A percentile compares a stretch with the other conserved stretches of the same genome.
Conservation (phyloP, 108 stramenopile genomes). For the Bacterosira constricta region DNA sequence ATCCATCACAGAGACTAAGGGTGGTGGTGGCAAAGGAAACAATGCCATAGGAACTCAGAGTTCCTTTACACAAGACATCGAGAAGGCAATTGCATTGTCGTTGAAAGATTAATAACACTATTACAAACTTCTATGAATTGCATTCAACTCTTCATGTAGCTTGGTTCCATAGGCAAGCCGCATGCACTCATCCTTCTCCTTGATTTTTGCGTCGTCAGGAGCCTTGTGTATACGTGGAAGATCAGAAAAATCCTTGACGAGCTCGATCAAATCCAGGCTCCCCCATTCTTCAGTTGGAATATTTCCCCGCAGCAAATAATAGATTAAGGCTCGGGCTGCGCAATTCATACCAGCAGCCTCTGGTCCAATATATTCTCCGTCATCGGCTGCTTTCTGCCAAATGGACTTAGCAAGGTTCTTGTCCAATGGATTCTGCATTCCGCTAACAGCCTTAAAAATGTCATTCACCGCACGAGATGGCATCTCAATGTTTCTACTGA, state of each 20-base stretch:
- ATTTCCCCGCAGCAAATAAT: constrained; percentile 2
- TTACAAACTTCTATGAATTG: neutral
- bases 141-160: neutral
- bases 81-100: constrained; percentile 45
- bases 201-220: neutral
- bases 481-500: neutral
- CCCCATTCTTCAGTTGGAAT: constrained; percentile 1
- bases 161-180: neutral
- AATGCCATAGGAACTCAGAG: constrained; percentile 1
- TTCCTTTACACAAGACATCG: constrained; percentile 29
- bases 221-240: neutral
- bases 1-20: constrained; percentile 7
- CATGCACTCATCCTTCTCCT: constrained; percentile 5
- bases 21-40: neutral
- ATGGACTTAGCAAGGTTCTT: neutral
- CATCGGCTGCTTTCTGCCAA: constrained; percentile 5
- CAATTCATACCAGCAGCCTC: constrained; percentile 5
- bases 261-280: neutral
- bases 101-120: constrained; percentile 23
- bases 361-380: constrained; percentile 1
- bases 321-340: neutral
- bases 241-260: neutral
- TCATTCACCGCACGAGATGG: neutral
- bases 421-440: too few species aligned
- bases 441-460: too few species aligned